These are phyloP conservation scores for Phoma sp. DNA, from an alignment of 2,329 filamentous ascomycete genomes.

Conservation along the genomic window DNA sequence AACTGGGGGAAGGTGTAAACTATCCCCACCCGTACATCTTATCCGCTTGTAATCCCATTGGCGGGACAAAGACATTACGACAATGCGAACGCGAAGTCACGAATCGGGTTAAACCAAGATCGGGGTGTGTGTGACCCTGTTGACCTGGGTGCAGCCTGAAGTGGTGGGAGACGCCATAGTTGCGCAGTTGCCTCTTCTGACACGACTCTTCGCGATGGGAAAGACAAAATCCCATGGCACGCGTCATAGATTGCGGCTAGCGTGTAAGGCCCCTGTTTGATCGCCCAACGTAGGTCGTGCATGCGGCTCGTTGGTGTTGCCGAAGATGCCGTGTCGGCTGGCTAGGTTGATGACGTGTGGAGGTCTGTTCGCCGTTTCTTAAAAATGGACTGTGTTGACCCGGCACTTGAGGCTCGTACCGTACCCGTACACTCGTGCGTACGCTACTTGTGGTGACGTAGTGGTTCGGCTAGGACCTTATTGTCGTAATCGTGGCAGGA, in stretches of 20 bases:
- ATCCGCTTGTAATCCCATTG: neutral
- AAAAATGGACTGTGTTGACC: neutral
- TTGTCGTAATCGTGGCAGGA: too few species aligned
- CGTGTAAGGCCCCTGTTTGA: neutral
- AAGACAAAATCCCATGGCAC: neutral
- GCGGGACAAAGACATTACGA: neutral
- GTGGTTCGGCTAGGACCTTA: too few species aligned
- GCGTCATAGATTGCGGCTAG: constrained; percentile 1
- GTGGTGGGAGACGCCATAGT: too few species aligned
- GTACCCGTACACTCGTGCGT: neutral
- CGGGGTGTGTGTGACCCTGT: too few species aligned
- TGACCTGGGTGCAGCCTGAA: too few species aligned
- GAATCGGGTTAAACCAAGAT: neutral
- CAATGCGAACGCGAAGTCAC: neutral
- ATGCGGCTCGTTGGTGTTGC: neutral
- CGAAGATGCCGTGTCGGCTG: neutral
- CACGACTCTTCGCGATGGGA: neutral
- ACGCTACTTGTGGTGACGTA: too few species aligned
- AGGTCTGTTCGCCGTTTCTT: neutral
- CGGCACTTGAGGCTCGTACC: neutral
- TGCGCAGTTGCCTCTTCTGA: neutral
- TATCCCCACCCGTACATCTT: too few species aligned
- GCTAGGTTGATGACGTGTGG: too few species aligned
- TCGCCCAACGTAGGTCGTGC: too few species aligned
- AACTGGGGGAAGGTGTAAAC: too few species aligned